Percentiles rank a stretch among this genome's conserved stretches.
Evolutionary conservation across 345 rosid genomes (phyloP).

Genomic region (Excoecaria cochinchinensis): DNA sequence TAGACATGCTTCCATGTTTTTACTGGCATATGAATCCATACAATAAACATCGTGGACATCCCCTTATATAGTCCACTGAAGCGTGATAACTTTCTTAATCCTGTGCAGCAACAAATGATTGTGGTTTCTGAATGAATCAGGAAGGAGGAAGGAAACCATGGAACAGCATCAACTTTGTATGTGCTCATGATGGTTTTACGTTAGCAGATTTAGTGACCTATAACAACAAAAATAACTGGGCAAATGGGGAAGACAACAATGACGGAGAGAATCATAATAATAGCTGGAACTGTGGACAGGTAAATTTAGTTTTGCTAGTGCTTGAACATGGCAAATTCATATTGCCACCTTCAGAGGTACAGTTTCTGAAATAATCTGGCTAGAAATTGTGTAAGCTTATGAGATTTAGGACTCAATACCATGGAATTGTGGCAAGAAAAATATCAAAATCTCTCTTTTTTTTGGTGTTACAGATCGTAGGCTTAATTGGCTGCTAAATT

Average conservation of each 20-base stretch:
- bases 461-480: too few relatives aligned
- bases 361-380: neutral
- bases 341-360: neutral
- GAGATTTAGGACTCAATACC: neutral
- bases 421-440: neutral
- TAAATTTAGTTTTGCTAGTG: conserved; percentile 18
- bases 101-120: neutral
- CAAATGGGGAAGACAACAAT: conserved; percentile 90
- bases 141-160: conserved; percentile 94
- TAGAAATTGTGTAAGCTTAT: neutral
- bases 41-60: neutral
- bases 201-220: conserved; percentile 86
- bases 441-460: neutral
- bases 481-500: too few relatives aligned
- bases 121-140: conserved; percentile 44
- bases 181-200: conserved; percentile 96
- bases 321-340: conserved; percentile 2
- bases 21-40: neutral
- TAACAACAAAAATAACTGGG: conserved; percentile 84
- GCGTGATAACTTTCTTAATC: neutral
- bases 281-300: conserved; percentile 99
- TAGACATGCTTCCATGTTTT: neutral
- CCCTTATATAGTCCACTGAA: neutral
- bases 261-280: conserved; percentile 90
- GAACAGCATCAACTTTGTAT: conserved; percentile 87